Percentiles rank a stretch among this genome's conserved stretches.
Conservation (phyloP, 1,284 basidiomycete species). For the Rhodotorula glutinis region DNA sequence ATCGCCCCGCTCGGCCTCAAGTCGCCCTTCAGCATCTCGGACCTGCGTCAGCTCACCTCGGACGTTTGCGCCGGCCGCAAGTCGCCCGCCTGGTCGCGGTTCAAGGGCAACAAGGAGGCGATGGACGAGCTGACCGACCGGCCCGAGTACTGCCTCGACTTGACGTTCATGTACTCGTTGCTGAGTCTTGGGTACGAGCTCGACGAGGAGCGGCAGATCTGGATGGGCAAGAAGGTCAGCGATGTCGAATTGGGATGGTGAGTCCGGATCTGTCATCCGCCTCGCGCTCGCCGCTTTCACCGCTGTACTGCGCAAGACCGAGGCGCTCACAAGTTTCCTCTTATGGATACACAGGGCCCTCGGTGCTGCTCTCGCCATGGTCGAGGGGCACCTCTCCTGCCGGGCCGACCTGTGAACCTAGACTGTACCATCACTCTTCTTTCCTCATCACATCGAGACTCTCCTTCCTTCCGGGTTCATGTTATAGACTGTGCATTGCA, state of each 20-base stretch:
- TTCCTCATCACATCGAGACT: too few species aligned
- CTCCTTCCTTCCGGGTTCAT: not conserved
- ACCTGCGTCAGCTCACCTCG: constrained; percentile 63
- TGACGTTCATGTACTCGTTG: constrained; percentile 91
- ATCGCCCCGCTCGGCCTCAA: constrained; percentile 69
- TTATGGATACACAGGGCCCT: constrained; percentile 25
- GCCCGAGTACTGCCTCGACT: constrained; percentile 91
- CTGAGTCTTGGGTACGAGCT: constrained; percentile 82
- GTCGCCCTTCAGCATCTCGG: constrained; percentile 58
- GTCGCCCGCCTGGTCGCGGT: constrained; percentile 41
- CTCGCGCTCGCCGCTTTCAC: too few species aligned
- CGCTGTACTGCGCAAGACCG: too few species aligned
- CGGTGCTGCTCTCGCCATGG: constrained; percentile 36
- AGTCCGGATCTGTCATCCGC: too few species aligned
- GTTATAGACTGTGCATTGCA: not conserved
- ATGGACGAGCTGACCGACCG: constrained; percentile 74
- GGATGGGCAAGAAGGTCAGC: constrained; percentile 81
- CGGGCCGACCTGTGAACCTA: constrained; percentile 19
- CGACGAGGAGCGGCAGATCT: constrained; percentile 61
- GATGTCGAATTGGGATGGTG: constrained; percentile 92
- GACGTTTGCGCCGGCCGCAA: constrained; percentile 67
- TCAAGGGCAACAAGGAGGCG: constrained; percentile 53
- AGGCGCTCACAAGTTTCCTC: not conserved
- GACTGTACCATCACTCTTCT: not conserved
- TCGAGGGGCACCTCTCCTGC: constrained; percentile 31